Base-by-base conservation (phyloP, 1,284 basidiomycete species). In the Tilletiopsis washingtonensis region DNA sequence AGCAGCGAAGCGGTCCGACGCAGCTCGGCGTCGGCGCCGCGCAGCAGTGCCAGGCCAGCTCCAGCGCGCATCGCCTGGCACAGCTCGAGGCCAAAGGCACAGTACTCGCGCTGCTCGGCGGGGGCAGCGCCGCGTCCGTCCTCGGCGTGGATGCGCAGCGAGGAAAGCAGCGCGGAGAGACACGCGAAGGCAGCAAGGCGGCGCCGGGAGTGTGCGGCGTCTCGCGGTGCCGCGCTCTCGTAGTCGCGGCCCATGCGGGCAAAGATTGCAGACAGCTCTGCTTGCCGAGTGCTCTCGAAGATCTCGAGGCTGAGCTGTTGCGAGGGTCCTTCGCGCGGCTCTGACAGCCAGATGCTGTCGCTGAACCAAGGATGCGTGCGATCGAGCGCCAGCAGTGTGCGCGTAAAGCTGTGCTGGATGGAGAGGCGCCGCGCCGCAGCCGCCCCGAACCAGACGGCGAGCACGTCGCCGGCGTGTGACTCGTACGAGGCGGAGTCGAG, bases 401-500 rank as follows among this genome's bases (percentile, higher is more conserved):
- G 32, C 0, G 67, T 67, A 15, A 53, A 67, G 12, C 48, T 47
- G 21, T 58, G 49, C 46, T 69, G 67, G 7, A 61, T 40, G 0
- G 61, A 59, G 21, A 59, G 42, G n/a, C 50, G 49, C 12, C 56
- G 47, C 21, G 66, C 62, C 1, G 58, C 56, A 2, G 61, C 54
- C 2, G 57, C 53, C 39, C 64, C 62, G 23, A 62, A 57, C 68
- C 66, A 69, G 5, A 69, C 50, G 1, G 52, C 53, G 4, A 66
- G 9, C 26, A 58, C 55, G 29, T 71, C 65, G 23, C 41, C 51
- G 38, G 56, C 54, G 40, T 57, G 53, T 23, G 54, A 56, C 2
- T 38, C 29, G 15, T 55, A 45, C 3, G 57, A 61, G 4, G 21
- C 17, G 1, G 83, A 82, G 61, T 90, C 83, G 9, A 84, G 75